Base-by-base conservation (phyloP, 2,329 filamentous ascomycete species). In the Cladobotryum mycophilum region DNA sequence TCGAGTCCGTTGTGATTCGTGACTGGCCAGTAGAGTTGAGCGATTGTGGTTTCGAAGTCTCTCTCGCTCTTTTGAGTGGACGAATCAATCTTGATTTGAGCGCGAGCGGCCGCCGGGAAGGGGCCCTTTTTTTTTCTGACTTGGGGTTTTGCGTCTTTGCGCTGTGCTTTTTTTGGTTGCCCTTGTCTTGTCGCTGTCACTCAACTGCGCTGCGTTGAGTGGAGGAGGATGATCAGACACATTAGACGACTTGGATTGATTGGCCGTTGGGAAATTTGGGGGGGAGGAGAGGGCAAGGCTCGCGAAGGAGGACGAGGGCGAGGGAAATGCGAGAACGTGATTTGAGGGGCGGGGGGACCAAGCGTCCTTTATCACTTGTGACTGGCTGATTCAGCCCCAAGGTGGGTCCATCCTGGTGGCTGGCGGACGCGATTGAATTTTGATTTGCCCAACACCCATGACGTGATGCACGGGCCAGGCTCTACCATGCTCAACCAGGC, bases 381-480 rank as follows among this genome's bases (percentile, higher is more conserved):
- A 76, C 70, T 77, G 74, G 75, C 73, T 75, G 70, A 73, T 64
- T 74, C 67, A 73, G 68, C 70, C 57, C 60, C 38, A 34, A n/a
- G 53, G 68, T 72, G 70, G 72, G 66, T 50, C 65, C 5, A 3
- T 3, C 5, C 22, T 6, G 52, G 57, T 59, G 60, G 56, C 58
- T 64, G 61, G 63, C 53, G 50, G 50, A 18, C 44, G 47, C 49
- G 51, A 48, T 54, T 52, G 55, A 49, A 45, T 53, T 55, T 49
- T 67, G 58, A 68, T 68, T 68, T 61, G 66, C 57, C 54, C 2
- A 13, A 34, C 14, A n/a, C 18, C 48, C 52, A 61, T 60, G 57
- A 55, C 58, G 58, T 61, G 58, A 60, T 57, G 61, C 61, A 63
- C 60, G 47, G 51, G 43, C 51, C 51, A 49, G 36, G 36, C 36